Percentiles rank a stretch among this genome's conserved stretches.
phyloP scores from a whole-genome alignment of 1,284 basidiomycete species.

The Trichosporon faecale region DNA sequence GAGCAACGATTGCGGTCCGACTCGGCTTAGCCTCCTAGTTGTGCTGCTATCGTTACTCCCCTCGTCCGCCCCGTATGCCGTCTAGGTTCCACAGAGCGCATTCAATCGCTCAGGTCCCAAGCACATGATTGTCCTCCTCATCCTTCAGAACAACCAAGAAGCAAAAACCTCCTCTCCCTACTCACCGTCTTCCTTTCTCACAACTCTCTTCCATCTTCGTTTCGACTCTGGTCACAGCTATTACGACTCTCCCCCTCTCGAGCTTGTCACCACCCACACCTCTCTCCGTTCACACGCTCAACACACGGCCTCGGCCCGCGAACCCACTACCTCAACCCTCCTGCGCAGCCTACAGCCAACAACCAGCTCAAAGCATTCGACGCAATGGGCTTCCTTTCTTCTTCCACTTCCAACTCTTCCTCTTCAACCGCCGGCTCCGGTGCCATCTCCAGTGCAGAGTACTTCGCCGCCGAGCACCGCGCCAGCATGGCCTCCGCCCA shows the following conservation, averaged over 20 bases:
- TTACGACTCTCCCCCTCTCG: neutral
- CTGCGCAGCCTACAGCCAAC: neutral
- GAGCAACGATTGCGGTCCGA: neutral
- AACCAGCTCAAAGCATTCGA: neutral
- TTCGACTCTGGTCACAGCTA: neutral
- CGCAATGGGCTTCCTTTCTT: slow-evolving; percentile 6
- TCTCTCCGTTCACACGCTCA: neutral
- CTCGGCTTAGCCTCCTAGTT: slow-evolving; percentile 12
- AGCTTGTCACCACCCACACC: neutral
- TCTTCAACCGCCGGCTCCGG: neutral
- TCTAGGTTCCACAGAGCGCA: too few relatives aligned
- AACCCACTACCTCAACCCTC: neutral
- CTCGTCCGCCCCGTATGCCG: neutral
- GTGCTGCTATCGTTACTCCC: neutral
- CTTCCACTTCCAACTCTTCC: slow-evolving; percentile 6
- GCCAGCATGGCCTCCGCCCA: slow-evolving; percentile 7
- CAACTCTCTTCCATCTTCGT: slow-evolving; percentile 1
- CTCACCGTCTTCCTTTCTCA: neutral
- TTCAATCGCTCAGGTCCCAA: neutral
- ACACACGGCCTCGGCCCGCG: neutral
- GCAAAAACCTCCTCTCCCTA: neutral
- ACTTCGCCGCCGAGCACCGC: slow-evolving; percentile 9
- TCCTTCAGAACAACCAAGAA: slow-evolving; percentile 1
- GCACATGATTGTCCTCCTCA: neutral
- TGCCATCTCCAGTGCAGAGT: slow-evolving; percentile 6